These are phyloP conservation scores for Kwoniella mangroviensis DNA, from an alignment of 768 basidiomycete genomes.

Conservation along the genomic window DNA sequence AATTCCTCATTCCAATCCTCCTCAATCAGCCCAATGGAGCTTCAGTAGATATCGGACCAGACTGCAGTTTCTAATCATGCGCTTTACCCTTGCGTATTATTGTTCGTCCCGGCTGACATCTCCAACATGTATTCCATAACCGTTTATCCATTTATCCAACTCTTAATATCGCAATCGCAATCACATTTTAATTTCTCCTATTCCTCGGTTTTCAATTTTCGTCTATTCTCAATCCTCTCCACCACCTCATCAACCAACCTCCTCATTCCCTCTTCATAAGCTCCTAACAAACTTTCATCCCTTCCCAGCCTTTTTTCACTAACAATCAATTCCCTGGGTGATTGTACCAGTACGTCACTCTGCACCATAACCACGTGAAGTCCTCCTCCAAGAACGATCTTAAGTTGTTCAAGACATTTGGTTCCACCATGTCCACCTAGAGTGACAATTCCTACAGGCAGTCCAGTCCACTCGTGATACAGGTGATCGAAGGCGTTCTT, in stretches of 20 bases:
- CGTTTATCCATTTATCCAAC: too few species aligned
- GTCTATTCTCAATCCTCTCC: slow-evolving; percentile 7
- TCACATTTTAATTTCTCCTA: too few species aligned
- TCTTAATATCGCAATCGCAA: too few species aligned
- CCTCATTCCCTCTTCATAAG: slow-evolving; percentile 11
- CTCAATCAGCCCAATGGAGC: too few species aligned
- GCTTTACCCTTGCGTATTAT: too few species aligned
- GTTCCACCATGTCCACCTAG: slow-evolving; percentile 58
- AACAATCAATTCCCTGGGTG: slow-evolving; percentile 43
- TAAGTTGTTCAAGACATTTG: slow-evolving; percentile 51
- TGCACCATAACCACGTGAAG: slow-evolving; percentile 58
- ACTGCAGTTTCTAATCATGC: too few species aligned
- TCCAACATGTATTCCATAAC: too few species aligned
- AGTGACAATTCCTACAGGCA: slow-evolving; percentile 57
- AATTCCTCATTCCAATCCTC: too few species aligned
- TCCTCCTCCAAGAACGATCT: slow-evolving; percentile 48
- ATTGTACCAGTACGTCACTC: slow-evolving; percentile 66
- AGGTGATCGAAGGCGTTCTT: slow-evolving; percentile 61
- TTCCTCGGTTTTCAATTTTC: not conserved
- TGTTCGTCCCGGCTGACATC: too few species aligned
- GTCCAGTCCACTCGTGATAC: slow-evolving; percentile 59
- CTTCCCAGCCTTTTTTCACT: slow-evolving; percentile 18
- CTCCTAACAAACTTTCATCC: slow-evolving; percentile 18
- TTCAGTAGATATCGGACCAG: too few species aligned
- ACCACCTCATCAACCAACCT: slow-evolving; percentile 3